A percentile compares a stretch with the other conserved stretches of the same genome.
phyloP scores from a whole-genome alignment of 371 early-diverging fungal species.

The Apophysomyces ossiformis region DNA sequence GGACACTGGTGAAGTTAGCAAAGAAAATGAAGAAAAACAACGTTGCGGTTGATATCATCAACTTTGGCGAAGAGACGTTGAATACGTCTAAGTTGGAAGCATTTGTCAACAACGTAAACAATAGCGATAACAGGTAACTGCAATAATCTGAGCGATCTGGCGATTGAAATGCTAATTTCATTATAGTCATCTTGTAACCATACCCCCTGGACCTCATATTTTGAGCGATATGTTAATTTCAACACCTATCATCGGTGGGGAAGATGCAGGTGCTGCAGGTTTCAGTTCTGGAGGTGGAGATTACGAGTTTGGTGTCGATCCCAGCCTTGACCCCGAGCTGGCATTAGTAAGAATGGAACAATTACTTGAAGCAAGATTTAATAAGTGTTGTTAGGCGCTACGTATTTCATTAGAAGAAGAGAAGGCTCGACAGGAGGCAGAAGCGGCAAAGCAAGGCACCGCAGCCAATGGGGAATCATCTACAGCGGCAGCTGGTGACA shows the following conservation, averaged over 20 bases:
- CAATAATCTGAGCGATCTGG: not conserved
- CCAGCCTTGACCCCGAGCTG: slow-evolving; percentile 94
- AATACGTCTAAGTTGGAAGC: slow-evolving; percentile 92
- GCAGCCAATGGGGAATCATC: slow-evolving; percentile 43
- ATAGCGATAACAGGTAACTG: slow-evolving; percentile 83
- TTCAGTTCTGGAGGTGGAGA: slow-evolving; percentile 65
- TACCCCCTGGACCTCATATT: slow-evolving; percentile 95
- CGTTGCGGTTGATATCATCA: slow-evolving; percentile 93
- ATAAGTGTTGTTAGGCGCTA: slow-evolving; percentile 63
- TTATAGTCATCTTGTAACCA: slow-evolving; percentile 85
- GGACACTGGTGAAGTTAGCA: slow-evolving; percentile 86
- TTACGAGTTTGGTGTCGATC: slow-evolving; percentile 97
- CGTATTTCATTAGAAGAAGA: slow-evolving; percentile 98
- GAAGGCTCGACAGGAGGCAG: slow-evolving; percentile 87
- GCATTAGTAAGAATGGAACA: slow-evolving; percentile 69
- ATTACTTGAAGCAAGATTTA: not conserved
- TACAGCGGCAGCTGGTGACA: slow-evolving; percentile 36
- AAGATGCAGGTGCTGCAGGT: slow-evolving; percentile 75
- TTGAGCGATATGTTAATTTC: slow-evolving; percentile 88
- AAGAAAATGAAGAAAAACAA: slow-evolving; percentile 98
- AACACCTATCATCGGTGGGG: slow-evolving; percentile 86
- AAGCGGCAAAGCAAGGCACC: slow-evolving; percentile 54
- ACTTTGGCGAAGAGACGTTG: slow-evolving; percentile 94
- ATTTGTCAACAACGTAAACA: slow-evolving; percentile 89
- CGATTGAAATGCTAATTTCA: not conserved